Base-by-base conservation (phyloP, 1,284 basidiomycete genomes). In the Melampsora abietis-canadensis region DNA sequence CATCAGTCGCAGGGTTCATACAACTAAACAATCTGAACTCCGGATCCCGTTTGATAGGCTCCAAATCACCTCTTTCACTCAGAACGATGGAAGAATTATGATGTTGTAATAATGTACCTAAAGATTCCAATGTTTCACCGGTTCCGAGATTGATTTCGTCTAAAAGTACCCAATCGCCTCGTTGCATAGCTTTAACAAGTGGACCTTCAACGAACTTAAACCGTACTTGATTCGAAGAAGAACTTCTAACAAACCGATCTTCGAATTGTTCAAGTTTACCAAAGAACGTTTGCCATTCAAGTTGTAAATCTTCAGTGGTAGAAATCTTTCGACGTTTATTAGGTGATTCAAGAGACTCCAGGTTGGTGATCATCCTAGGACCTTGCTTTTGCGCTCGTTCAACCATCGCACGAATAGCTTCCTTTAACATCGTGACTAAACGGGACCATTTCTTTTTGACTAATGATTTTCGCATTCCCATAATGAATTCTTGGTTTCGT, bases 1-100 rank as follows among this genome's bases (percentile, higher is more conserved):
- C 92, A 78, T 99, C 96, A 2, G 95, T 98, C 0, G 96, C 96
- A 1, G 96, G 96, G 81, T 99, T 99, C 96, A 99, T 99, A 82
- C 96, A 99, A 1, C 94, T 94, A 80, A 98, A 98, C 8, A 98
- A 85, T 31, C 95, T 90, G 84, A 99, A 99, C 79, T 96, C 90
- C 21, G 92, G 89, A 81, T 98, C 96, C 0, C 96, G 89, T 44
- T 89, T 88, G 31, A 98, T 86, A 0, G 92, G 91, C 80, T 94
- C 92, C 73, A 98, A 83, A 37, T 94, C 91, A 0, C 95, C 96
- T 81, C 94, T 89, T 81, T 98, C 96, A 0, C 93, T 95, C 70
- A 98, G 85, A 0, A 94, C 92, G 75, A 99, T 89, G 0, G 94
- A 98, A 0, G 92, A 88, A 8, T 87, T 88, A 0, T 92, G 87